Conservation (phyloP, 768 basidiomycete species). For the Coprinopsis marcescibilis region DNA sequence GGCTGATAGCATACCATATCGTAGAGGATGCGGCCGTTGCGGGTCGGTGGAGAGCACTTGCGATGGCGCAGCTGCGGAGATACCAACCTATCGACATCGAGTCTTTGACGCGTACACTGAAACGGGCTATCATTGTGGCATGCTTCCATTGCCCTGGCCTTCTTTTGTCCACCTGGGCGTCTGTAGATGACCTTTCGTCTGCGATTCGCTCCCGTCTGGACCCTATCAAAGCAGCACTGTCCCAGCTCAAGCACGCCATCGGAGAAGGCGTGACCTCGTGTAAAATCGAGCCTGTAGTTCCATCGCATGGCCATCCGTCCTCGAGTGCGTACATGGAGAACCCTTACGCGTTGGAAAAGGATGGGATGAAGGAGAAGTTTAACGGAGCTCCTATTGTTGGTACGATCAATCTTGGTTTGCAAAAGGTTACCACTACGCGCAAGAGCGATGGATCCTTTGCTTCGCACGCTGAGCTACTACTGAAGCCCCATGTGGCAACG, state of each 20-base stretch:
- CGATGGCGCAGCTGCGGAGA: not conserved
- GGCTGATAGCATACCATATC: too few relatives aligned
- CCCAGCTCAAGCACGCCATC: conserved; percentile 19
- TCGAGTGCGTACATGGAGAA: conserved; percentile 17
- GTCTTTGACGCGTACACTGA: not conserved
- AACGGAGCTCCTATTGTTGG: conserved; percentile 5
- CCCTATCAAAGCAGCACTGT: conserved; percentile 2
- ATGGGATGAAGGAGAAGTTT: not conserved
- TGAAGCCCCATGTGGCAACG: not conserved
- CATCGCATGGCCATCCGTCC: conserved; percentile 10
- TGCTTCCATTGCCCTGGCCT: not conserved
- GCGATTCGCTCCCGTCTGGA: not conserved
- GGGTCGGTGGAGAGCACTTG: conserved; percentile 37
- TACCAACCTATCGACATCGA: not conserved
- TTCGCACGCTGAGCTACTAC: not conserved
- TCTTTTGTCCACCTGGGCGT: not conserved
- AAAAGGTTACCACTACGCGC: not conserved
- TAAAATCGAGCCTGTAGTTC: conserved; percentile 16
- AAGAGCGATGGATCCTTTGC: not conserved
- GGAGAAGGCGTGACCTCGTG: conserved; percentile 23
- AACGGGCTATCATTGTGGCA: not conserved
- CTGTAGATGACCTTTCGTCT: not conserved
- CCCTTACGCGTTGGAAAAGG: conserved; percentile 19
- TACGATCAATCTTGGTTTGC: not conserved
- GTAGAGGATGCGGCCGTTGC: conserved; percentile 37